These are phyloP conservation scores for Quercus alba DNA, from an alignment of 306 rosid species.

Conservation along the genomic window DNA sequence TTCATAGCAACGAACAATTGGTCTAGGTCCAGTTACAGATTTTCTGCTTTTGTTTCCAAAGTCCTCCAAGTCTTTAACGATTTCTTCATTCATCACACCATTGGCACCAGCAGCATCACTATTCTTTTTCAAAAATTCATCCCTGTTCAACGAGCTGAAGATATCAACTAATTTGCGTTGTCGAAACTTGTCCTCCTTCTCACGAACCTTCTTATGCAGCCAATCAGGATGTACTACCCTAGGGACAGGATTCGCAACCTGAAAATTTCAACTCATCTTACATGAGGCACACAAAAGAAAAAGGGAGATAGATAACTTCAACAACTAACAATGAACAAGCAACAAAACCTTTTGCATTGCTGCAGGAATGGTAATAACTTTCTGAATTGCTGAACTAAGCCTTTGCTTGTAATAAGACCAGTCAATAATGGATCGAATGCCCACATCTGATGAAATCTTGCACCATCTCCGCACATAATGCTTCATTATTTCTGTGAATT, in stretches of 20 bases:
- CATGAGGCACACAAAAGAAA: conserved; percentile 9
- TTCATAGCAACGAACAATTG: conserved; percentile 69
- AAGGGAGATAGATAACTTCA: conserved; percentile 10
- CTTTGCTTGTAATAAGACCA: conserved; percentile 99
- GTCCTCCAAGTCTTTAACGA: conserved; percentile 76
- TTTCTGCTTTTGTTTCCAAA: conserved; percentile 48
- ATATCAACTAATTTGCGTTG: conserved; percentile 66
- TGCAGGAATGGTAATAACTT: conserved; percentile 94
- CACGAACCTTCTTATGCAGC: conserved; percentile 95
- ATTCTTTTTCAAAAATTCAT: conserved; percentile 35
- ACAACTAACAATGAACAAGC: conserved; percentile 17
- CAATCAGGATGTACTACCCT: conserved; percentile 97
- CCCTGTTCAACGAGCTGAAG: conserved; percentile 46
- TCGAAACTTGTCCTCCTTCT: conserved; percentile 97
- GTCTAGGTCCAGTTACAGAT: conserved; percentile 62
- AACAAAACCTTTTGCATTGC: conserved; percentile 95
- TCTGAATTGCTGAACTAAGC: conserved; percentile 88
- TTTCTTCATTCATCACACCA: conserved; percentile 36
- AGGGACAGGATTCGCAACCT: conserved; percentile 96
- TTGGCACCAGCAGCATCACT: conserved; percentile 29
- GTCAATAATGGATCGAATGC: conserved; percentile 86
- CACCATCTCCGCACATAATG: conserved; percentile 94
- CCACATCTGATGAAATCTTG: conserved; percentile 90
- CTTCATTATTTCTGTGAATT: conserved; percentile 81
- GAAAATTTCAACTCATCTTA: conserved; percentile 27